Conservation (phyloP, 2,329 filamentous ascomycete genomes). For the Camillea tinctor region DNA sequence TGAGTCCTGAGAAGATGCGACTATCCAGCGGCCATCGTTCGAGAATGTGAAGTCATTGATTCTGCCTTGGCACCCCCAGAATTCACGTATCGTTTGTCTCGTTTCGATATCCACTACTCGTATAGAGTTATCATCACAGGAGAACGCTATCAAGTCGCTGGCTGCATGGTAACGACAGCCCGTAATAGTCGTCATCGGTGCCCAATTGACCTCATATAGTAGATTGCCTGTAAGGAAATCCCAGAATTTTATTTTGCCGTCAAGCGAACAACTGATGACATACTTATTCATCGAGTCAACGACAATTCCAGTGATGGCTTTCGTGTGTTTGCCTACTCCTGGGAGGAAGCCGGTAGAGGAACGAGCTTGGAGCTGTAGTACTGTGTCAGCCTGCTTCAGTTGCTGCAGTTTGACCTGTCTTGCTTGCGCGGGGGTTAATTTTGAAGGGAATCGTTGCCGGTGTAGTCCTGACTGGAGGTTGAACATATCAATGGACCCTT, state of each 20-base stretch:
- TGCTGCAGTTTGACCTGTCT: constrained; percentile 70
- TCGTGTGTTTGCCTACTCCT: constrained; percentile 72
- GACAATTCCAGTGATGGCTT: constrained; percentile 79
- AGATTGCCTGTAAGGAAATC: constrained; percentile 83
- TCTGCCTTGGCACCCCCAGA: constrained; percentile 74
- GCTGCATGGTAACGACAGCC: constrained; percentile 77
- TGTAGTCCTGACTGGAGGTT: constrained; percentile 92
- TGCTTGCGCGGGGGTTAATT: constrained; percentile 73
- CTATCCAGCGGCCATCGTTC: constrained; percentile 88
- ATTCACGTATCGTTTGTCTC: constrained; percentile 85
- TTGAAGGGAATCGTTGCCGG: constrained; percentile 82
- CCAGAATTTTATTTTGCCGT: constrained; percentile 98
- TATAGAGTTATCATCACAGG: constrained; percentile 85
- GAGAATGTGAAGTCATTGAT: constrained; percentile 89
- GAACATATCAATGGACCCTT: constrained; percentile 88
- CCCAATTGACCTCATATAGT: constrained; percentile 79
- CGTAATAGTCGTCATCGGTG: constrained; percentile 71
- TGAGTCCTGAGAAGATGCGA: constrained; percentile 79
- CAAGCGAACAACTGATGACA: constrained; percentile 81
- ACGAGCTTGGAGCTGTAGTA: constrained; percentile 53
- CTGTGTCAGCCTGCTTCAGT: constrained; percentile 56
- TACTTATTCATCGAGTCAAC: constrained; percentile 87
- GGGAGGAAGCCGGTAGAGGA: constrained; percentile 42
- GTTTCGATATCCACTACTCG: constrained; percentile 89
- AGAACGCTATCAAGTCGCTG: constrained; percentile 83